These are phyloP conservation scores for Saccharomyces jurei DNA, from an alignment of 805 yeast genomes.

Conservation along the genomic window DNA sequence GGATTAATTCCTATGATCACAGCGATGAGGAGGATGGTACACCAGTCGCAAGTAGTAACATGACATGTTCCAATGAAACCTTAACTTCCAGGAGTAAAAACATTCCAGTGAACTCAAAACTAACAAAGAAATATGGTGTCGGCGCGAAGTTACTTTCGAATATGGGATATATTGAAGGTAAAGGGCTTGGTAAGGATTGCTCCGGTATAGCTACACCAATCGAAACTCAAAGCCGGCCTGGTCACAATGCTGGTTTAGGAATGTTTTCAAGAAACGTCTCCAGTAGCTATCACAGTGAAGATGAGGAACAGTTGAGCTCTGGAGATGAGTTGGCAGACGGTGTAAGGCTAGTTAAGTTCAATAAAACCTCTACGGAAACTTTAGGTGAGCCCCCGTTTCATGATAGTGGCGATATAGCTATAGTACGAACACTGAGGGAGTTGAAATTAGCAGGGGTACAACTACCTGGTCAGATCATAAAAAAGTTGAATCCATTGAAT, in stretches of 20 bases:
- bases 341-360: constrained; percentile 7
- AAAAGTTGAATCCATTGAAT: background rate
- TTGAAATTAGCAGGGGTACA: background rate
- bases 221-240: constrained; percentile 54
- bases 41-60: background rate
- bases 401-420: background rate
- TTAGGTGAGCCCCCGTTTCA: background rate
- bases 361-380: constrained; percentile 3
- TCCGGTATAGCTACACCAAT: constrained; percentile 79
- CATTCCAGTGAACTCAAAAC: constrained; percentile 2
- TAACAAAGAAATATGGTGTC: constrained; percentile 53
- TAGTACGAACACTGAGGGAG: constrained; percentile 1
- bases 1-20: constrained; percentile 7
- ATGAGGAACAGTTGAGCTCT: constrained; percentile 8
- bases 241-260: constrained; percentile 66
- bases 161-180: constrained; percentile 84
- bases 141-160: constrained; percentile 71
- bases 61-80: background rate
- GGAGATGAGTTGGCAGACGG: constrained; percentile 9
- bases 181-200: constrained; percentile 69
- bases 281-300: constrained; percentile 12
- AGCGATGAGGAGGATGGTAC: constrained; percentile 22
- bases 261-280: constrained; percentile 38
- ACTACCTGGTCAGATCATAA: background rate
- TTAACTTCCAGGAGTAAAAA: background rate